Percentiles rank a stretch among this genome's conserved stretches.
Evolutionary conservation across 2,329 filamentous ascomycete species (phyloP).

Genomic region (Aspergillus caelatus): DNA sequence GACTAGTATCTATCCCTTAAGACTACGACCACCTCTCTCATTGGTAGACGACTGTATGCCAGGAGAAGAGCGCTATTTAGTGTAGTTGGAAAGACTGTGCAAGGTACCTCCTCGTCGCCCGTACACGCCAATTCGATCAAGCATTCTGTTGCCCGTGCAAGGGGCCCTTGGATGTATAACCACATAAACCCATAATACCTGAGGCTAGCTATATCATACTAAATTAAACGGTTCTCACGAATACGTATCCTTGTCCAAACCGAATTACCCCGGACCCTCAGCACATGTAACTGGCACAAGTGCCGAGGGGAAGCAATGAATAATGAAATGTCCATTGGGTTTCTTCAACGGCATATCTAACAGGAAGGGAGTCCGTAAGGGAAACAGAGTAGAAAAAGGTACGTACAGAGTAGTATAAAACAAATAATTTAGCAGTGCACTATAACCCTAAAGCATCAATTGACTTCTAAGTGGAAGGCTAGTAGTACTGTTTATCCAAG

Average conservation of each 20-base stretch:
- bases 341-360: background rate
- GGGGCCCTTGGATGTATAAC: background rate
- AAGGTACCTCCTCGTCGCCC: background rate
- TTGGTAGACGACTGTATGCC: constrained; percentile 8
- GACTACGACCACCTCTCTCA: background rate
- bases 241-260: background rate
- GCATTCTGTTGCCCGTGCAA: background rate
- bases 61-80: constrained; percentile 9
- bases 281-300: background rate
- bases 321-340: constrained; percentile 3
- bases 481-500: background rate
- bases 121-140: constrained; percentile 2
- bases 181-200: background rate
- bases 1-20: background rate
- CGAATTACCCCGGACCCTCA: background rate
- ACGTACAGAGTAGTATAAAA: background rate
- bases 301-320: background rate
- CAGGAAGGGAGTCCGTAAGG: background rate
- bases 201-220: background rate
- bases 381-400: background rate
- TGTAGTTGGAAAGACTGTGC: background rate
- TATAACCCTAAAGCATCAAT: background rate
- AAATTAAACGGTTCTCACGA: background rate
- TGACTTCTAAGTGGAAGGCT: background rate
- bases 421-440: background rate